Evolutionary conservation across 305 asterid species (phyloP), one percentile per base, ranked within the genome.

Genomic region (Salvia sclarea): DNA sequence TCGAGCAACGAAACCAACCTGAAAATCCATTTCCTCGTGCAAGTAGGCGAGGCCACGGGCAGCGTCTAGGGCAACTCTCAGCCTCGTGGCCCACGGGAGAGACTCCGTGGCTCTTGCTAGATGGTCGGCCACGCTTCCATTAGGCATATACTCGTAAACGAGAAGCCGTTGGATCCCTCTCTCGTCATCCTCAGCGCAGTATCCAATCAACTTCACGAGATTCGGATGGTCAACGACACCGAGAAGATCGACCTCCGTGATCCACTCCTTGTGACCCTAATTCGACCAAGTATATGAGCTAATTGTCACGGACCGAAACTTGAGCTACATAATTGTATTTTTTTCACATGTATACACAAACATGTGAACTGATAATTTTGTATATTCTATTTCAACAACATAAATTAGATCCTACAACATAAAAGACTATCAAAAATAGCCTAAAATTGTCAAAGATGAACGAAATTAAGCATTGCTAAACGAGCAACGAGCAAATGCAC

Each of bases 261-360:
- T 87, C 97, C 97, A 90, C 65, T 90, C 93, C 79, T 91, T 91
- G 76, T 91, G 95, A 21, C 96, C 96, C 97, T 88, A 78, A 18
- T 33, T 13, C 5, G 6, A 61, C 13, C 18, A 24, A 3, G 6
- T 28, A 28, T 3, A 28, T 6, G 5, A 28, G 30, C 6, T 28
- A 28, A 28, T 1, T 28, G 33, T n/a, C n/a, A n/a, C n/a, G n/a
- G n/a, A n/a, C n/a, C n/a, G n/a, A n/a, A n/a, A n/a, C n/a, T n/a
- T n/a, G n/a, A n/a, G n/a, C n/a, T n/a, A n/a, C n/a, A n/a, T n/a
- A n/a, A 24, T 24, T 6, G 30, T 14, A 28, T 44, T 7, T 9
- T n/a, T 8, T 28, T 28, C 33, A 28, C 4, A 28, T 1, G 33
- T 28, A 28, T 3, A 1, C 2, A 28, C 2, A 28, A 2, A 44